These are phyloP conservation scores for Claviceps humidiphila DNA, from an alignment of 2,329 filamentous ascomycete species.

Conservation along the genomic window DNA sequence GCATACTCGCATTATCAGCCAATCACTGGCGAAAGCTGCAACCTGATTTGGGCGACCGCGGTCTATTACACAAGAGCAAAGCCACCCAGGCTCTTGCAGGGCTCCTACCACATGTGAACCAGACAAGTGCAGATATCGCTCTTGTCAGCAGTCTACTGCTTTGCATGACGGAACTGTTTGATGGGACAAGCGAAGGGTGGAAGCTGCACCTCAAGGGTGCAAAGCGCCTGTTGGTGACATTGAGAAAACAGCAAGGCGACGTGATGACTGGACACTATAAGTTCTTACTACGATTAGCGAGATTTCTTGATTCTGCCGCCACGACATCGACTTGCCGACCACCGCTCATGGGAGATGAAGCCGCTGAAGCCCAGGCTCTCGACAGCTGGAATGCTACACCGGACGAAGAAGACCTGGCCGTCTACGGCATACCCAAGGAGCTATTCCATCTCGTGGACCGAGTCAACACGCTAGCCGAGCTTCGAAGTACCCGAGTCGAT, in stretches of 20 bases:
- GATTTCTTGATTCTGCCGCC: slow-evolving; percentile 21
- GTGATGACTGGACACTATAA: slow-evolving; percentile 24
- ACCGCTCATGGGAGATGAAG: slow-evolving; percentile 20
- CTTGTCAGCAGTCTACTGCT: slow-evolving; percentile 26
- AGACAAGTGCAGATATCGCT: slow-evolving; percentile 19
- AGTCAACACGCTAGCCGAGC: slow-evolving; percentile 20
- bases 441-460: slow-evolving; percentile 21
- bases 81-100: slow-evolving; percentile 18
- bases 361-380: slow-evolving; percentile 14
- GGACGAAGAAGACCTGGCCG: slow-evolving; percentile 20
- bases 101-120: slow-evolving; percentile 22
- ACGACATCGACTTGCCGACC: slow-evolving; percentile 22
- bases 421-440: slow-evolving; percentile 23
- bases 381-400: slow-evolving; percentile 14
- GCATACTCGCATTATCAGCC: slow-evolving; percentile 19
- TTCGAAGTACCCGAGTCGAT: slow-evolving; percentile 19
- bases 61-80: slow-evolving; percentile 18
- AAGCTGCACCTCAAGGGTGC: slow-evolving; percentile 29
- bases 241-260: slow-evolving; percentile 18
- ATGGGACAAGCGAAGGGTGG: slow-evolving; percentile 27
- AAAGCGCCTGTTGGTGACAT: slow-evolving; percentile 22
- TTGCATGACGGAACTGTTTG: slow-evolving; percentile 29
- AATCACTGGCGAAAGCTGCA: slow-evolving; percentile 23
- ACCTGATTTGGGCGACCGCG: slow-evolving; percentile 16
- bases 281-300: slow-evolving; percentile 21